Base-by-base conservation (phyloP, 176 grass and related monocot species). In the Bonia amplexicaulis region DNA sequence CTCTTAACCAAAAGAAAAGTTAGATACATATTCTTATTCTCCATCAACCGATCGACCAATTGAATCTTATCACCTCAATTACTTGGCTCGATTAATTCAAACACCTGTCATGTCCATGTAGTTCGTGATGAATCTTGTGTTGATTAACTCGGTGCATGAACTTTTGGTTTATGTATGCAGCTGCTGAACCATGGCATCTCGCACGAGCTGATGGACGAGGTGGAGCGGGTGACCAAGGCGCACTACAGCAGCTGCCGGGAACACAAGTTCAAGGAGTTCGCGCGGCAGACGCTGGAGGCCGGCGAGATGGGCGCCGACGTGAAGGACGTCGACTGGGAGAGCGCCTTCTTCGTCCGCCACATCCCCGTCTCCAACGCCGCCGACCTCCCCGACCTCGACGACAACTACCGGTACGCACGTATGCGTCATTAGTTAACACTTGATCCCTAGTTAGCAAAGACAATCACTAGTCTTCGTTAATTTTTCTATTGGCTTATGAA, bases 121-220 rank as follows among this genome's bases (percentile, higher is more conserved):
- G 35, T 37, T 37, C 35, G 35, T 37, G 0, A 37, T 37, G 35
- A 37, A 37, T 37, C 35, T 37, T 37, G 35, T 37, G 35, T 37
- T 37, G 35, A 46, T 11, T 46, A 26, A 11, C 5, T 65, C 62
- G 6, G 62, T 70, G 39, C 68, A 23, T 37, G 9, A 51, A 42
- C 53, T 41, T 41, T 23, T 2, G 12, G 22, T 29, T 2, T 51
- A 4, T 63, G 22, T 14, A 2, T 55, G 62, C 86, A 99, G 97
- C 19, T 96, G 16, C 85, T 96, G 86, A 96, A 96, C 81, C 97
- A 99, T 79, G 97, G 90, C 35, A 94, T 96, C 82, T 78, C 97
- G 4, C 79, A 80, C 49, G 97, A 94, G 84, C 84, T 94, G 74
- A 91, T 99, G 97, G 90, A 99, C 77, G 93, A 99, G 88, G 97